A percentile compares a stretch with the other conserved stretches of the same genome.
Evolutionary conservation across 1,284 basidiomycete species (phyloP).

Genomic region (Malassezia cuniculi): DNA sequence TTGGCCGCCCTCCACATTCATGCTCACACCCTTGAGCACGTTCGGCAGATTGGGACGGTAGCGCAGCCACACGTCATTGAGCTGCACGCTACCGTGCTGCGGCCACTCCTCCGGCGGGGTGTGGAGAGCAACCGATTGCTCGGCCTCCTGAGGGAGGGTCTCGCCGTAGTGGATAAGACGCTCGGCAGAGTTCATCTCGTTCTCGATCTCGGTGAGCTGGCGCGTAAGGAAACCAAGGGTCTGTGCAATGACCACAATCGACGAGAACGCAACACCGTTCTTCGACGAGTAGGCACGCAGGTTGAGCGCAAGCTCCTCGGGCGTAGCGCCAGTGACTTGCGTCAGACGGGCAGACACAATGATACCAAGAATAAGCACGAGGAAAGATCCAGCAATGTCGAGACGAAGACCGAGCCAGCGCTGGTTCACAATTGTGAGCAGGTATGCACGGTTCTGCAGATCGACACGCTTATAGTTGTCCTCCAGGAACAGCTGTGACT

Average conservation of each 20-base stretch:
- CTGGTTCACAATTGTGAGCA: slow-evolving; percentile 67
- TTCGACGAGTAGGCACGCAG: too few species aligned
- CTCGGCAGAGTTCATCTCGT: slow-evolving; percentile 44
- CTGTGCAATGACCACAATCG: slow-evolving; percentile 37
- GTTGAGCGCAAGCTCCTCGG: too few species aligned
- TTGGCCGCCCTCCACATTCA: slow-evolving; percentile 48
- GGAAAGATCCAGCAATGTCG: slow-evolving; percentile 43
- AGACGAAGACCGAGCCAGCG: slow-evolving; percentile 68
- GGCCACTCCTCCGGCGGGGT: slow-evolving; percentile 40
- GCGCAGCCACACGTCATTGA: slow-evolving; percentile 45
- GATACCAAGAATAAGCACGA: slow-evolving; percentile 37
- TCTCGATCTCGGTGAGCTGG: slow-evolving; percentile 46
- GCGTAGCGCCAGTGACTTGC: slow-evolving; percentile 15
- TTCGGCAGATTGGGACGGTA: slow-evolving; percentile 50
- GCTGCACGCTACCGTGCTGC: slow-evolving; percentile 31
- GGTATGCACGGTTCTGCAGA: slow-evolving; percentile 78
- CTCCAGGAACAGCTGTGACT: slow-evolving; percentile 49
- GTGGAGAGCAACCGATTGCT: slow-evolving; percentile 26
- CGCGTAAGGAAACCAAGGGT: slow-evolving; percentile 41
- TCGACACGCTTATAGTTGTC: slow-evolving; percentile 58
- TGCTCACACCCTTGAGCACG: slow-evolving; percentile 48
- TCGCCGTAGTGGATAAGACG: slow-evolving; percentile 41
- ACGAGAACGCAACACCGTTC: slow-evolving; percentile 33
- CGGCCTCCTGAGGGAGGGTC: slow-evolving; percentile 38
- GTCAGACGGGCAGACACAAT: slow-evolving; percentile 23